These are phyloP conservation scores for Aspergillus sp. DNA, from an alignment of 2,329 filamentous ascomycete genomes.

Conservation along the genomic window DNA sequence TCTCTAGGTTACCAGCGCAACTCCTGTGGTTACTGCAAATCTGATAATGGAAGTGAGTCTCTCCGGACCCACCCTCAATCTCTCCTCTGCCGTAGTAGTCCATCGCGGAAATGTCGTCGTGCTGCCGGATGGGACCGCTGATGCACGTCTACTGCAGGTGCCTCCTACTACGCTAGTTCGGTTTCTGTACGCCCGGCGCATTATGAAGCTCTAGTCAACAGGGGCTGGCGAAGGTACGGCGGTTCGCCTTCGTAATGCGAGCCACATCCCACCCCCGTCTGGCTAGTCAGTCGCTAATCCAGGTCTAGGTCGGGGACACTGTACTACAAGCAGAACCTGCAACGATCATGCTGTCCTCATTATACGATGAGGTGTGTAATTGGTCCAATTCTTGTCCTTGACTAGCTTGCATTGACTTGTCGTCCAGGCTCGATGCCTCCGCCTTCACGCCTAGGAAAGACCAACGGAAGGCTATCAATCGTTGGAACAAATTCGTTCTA, in stretches of 20 bases:
- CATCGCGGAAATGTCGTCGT: conserved; percentile 1
- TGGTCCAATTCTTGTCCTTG: neutral
- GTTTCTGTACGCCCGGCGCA: conserved; percentile 46
- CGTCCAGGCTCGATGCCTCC: conserved; percentile 42
- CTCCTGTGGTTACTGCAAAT: conserved; percentile 53
- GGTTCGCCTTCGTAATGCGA: conserved; percentile 1
- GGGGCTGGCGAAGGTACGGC: conserved; percentile 51
- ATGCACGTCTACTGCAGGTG: conserved; percentile 34
- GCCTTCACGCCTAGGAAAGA: conserved; percentile 48
- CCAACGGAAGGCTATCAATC: conserved; percentile 51
- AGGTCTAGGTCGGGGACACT: conserved; percentile 47
- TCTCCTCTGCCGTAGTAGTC: conserved; percentile 2
- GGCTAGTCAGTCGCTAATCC: conserved; percentile 6
- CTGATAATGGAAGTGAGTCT: conserved; percentile 47
- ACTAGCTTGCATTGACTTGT: neutral
- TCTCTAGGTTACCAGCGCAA: conserved; percentile 50
- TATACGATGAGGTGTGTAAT: conserved; percentile 54
- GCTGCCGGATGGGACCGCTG: conserved; percentile 11
- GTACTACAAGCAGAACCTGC: conserved; percentile 60
- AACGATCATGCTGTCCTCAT: conserved; percentile 84
- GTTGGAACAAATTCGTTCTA: conserved; percentile 51
- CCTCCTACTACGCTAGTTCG: conserved; percentile 50
- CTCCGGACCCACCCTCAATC: conserved; percentile 12
- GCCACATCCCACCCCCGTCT: neutral
- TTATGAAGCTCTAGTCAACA: conserved; percentile 51